These are phyloP conservation scores for Mikania micrantha DNA, from an alignment of 129 eudicot species.

Conservation along the genomic window DNA sequence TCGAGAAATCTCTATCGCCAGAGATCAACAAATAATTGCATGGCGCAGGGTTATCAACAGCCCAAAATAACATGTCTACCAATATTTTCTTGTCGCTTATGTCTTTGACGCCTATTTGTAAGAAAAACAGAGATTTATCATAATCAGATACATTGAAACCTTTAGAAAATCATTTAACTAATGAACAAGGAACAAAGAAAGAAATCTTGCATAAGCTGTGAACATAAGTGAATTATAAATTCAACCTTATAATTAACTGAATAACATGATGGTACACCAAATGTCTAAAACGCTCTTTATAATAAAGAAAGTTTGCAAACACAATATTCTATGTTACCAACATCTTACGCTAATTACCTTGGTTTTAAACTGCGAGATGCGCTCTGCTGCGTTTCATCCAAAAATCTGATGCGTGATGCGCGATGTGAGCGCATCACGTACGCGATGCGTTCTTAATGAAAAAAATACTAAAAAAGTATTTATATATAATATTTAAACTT, in stretches of 20 bases:
- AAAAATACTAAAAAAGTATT: too few relatives aligned
- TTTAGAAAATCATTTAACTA: background rate
- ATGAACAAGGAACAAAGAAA: background rate
- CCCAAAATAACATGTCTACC: conserved; percentile 98
- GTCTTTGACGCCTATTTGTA: conserved; percentile 68
- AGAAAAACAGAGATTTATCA: background rate
- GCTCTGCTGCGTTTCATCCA: too few relatives aligned
- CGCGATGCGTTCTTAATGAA: too few relatives aligned
- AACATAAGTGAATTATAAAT: background rate
- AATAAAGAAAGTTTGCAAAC: background rate
- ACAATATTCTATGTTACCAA: background rate
- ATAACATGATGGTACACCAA: background rate
- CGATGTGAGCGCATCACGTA: too few relatives aligned
- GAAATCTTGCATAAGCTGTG: background rate
- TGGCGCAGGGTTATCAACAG: conserved; percentile 96
- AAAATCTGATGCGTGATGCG: too few relatives aligned
- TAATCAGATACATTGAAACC: background rate
- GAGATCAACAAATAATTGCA: conserved; percentile 81
- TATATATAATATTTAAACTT: too few relatives aligned
- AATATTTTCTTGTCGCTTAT: conserved; percentile 91
- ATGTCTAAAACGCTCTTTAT: background rate
- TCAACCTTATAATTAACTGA: background rate
- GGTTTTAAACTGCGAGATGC: too few relatives aligned
- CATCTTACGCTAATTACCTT: too few relatives aligned
- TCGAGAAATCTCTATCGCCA: conserved; percentile 96